phyloP scores from a whole-genome alignment of 495 filamentous ascomycete species.

The Penicillium longicatenatum region DNA sequence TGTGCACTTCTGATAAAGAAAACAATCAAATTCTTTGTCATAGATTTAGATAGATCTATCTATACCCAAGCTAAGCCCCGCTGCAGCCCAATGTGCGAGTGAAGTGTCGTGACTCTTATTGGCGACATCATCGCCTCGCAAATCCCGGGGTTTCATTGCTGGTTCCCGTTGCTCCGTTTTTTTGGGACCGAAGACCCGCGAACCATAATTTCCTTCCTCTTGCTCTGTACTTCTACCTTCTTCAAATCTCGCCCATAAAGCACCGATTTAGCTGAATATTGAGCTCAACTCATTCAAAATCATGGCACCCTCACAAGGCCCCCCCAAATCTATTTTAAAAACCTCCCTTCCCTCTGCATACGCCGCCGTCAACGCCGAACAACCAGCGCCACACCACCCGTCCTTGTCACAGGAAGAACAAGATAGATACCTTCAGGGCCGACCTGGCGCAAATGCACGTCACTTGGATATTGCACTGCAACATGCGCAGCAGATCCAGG shows the following conservation, averaged over 20 bases:
- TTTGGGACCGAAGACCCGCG: background rate
- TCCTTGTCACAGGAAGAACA: constrained; percentile 39
- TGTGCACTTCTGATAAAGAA: background rate
- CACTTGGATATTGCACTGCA: constrained; percentile 68
- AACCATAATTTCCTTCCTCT: background rate
- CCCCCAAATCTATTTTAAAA: constrained; percentile 59
- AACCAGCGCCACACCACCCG: constrained; percentile 26
- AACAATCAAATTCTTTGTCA: background rate
- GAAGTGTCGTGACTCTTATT: constrained; percentile 19
- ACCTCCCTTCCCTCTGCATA: constrained; percentile 44
- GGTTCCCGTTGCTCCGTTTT: constrained; percentile 11
- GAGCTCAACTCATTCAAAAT: background rate
- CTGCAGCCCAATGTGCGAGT: constrained; percentile 19
- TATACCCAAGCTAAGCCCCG: constrained; percentile 3
- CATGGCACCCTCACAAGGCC: constrained; percentile 15
- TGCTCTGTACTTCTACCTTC: background rate
- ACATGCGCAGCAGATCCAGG: constrained; percentile 78
- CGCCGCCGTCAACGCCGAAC: constrained; percentile 37
- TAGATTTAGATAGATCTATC: background rate
- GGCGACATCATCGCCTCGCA: constrained; percentile 11
- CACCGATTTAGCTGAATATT: background rate
- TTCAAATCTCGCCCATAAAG: background rate
- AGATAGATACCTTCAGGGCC: constrained; percentile 28
- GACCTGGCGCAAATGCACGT: constrained; percentile 50
- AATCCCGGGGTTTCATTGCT: constrained; percentile 14